Conservation (phyloP, 257 asterid genomes). For the Knoxia roxburghii region DNA sequence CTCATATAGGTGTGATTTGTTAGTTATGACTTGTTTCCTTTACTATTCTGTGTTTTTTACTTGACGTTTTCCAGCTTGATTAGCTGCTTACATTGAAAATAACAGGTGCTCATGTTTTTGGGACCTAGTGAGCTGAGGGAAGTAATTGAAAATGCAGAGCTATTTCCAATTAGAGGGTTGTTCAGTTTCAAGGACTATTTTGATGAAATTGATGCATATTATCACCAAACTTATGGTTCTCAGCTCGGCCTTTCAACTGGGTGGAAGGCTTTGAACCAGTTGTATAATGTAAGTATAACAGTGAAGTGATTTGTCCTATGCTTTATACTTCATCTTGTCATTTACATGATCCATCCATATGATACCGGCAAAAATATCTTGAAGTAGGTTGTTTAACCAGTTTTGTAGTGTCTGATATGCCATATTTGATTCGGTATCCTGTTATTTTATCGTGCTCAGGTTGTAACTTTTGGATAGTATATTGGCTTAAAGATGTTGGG, state of each 20-base stretch:
- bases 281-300: conserved; percentile 64
- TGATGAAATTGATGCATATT: conserved; percentile 74
- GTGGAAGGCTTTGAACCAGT: conserved; percentile 71
- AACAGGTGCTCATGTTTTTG: conserved; percentile 83
- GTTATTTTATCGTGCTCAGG: too few species aligned
- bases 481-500: neutral
- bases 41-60: neutral
- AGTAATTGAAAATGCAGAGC: conserved; percentile 80
- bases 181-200: conserved; percentile 71
- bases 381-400: neutral
- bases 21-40: neutral
- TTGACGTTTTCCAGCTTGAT: neutral
- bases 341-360: neutral
- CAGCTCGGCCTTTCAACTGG: conserved; percentile 97
- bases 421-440: neutral
- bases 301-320: conserved; percentile 7
- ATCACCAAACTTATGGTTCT: conserved; percentile 69
- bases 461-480: neutral
- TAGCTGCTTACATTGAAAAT: conserved; percentile 10
- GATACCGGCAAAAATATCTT: neutral
- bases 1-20: neutral
- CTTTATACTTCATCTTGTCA: conserved; percentile 3
- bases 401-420: neutral
- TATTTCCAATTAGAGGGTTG: conserved; percentile 81
- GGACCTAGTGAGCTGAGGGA: conserved; percentile 76